A percentile compares a stretch with the other conserved stretches of the same genome.
Conservation (phyloP, 1,139 yeast genomes). For the Magnusiomyces fungicola region DNA sequence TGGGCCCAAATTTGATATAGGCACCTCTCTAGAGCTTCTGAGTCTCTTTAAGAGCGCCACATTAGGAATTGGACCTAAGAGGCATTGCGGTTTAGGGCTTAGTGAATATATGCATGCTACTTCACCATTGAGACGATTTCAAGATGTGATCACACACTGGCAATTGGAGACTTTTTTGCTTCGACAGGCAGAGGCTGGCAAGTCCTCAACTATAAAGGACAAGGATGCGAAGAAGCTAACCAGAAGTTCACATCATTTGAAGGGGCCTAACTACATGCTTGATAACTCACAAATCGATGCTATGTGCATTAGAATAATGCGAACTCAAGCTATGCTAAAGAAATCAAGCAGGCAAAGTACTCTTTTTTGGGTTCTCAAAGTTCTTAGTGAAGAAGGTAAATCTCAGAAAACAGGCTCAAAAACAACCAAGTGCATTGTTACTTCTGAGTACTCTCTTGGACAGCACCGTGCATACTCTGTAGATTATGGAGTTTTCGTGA, state of each 20-base stretch:
- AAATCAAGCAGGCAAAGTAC: constrained; percentile 11
- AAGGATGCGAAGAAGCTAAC: neutral
- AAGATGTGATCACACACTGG: constrained; percentile 79
- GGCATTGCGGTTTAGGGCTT: constrained; percentile 63
- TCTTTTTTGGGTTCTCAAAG: constrained; percentile 11
- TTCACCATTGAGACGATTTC: constrained; percentile 80
- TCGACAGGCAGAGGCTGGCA: constrained; percentile 3
- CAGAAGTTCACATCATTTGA: neutral
- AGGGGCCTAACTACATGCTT: constrained; percentile 3
- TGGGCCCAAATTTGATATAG: constrained; percentile 8
- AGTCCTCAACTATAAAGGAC: neutral
- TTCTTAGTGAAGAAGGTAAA: constrained; percentile 3
- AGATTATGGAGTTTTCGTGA: neutral
- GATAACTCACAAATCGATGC: constrained; percentile 11
- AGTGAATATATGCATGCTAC: constrained; percentile 66
- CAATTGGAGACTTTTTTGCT: constrained; percentile 42
- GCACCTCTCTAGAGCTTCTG: constrained; percentile 9
- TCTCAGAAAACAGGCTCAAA: neutral
- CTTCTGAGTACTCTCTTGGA: neutral
- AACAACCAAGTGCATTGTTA: neutral
- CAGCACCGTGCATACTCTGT: neutral
- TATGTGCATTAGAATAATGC: constrained; percentile 10
- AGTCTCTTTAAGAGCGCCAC: constrained; percentile 37
- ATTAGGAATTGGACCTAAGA: constrained; percentile 36
- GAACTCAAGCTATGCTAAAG: constrained; percentile 12